phyloP scores from a whole-genome alignment of 257 asterid genomes.

The Lavandula angustifolia region DNA sequence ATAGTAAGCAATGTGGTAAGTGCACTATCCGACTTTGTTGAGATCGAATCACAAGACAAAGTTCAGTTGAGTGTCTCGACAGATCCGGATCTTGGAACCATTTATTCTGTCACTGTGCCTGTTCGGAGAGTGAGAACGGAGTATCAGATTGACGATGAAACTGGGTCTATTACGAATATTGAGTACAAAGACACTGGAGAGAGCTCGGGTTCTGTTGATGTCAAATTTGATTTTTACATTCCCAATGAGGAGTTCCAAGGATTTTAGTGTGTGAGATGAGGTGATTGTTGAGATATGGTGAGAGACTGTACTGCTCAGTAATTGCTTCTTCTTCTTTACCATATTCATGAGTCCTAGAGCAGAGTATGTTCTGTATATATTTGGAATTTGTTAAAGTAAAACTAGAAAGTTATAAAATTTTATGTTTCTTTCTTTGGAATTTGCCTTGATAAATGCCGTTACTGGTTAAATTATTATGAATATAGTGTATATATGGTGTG shows the following conservation, averaged over 20 bases:
- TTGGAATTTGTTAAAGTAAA: too few relatives aligned
- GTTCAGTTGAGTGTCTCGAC: conserved; percentile 88
- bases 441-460: too few relatives aligned
- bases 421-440: too few relatives aligned
- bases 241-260: conserved; percentile 53
- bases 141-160: conserved; percentile 73
- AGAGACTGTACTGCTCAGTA: conserved; percentile 19
- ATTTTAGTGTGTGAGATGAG: conserved; percentile 33
- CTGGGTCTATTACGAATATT: conserved; percentile 68
- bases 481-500: too few relatives aligned
- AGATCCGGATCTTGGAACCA: conserved; percentile 83
- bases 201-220: conserved; percentile 87
- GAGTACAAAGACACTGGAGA: conserved; percentile 85
- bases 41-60: conserved; percentile 90
- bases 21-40: conserved; percentile 83
- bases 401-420: too few relatives aligned
- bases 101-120: conserved; percentile 87
- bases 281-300: too few relatives aligned
- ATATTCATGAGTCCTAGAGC: neutral
- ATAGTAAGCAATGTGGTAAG: conserved; percentile 79
- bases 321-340: neutral
- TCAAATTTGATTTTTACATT: conserved; percentile 84
- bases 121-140: conserved; percentile 65
- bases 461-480: too few relatives aligned
- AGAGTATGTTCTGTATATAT: conserved; percentile 2